Evolutionary conservation across 495 filamentous ascomycete species (phyloP).

Genomic region (Penicillium taxi): DNA sequence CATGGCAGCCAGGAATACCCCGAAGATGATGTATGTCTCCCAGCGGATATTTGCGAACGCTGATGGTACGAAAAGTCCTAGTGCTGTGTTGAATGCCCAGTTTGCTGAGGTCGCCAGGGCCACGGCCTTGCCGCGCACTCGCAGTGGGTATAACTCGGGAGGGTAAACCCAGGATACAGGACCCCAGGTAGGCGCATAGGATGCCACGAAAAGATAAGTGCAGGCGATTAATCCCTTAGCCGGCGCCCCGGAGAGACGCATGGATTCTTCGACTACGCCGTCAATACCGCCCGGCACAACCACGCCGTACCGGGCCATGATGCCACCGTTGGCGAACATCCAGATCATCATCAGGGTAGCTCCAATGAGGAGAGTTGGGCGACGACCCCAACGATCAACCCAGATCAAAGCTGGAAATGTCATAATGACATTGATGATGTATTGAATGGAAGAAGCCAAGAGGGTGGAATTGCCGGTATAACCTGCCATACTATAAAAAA

Average conservation of each 20-base stretch:
- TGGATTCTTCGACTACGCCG: slow-evolving; percentile 24
- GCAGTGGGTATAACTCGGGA: slow-evolving; percentile 51
- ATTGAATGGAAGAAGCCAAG: slow-evolving; percentile 65
- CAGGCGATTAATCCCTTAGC: slow-evolving; percentile 44
- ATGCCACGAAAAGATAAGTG: slow-evolving; percentile 51
- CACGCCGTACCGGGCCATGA: slow-evolving; percentile 48
- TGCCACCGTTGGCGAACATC: slow-evolving; percentile 59
- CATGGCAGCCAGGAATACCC: slow-evolving; percentile 60
- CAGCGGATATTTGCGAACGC: slow-evolving; percentile 63
- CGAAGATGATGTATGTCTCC: slow-evolving; percentile 68
- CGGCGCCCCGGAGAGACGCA: slow-evolving; percentile 11
- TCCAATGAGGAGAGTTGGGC: slow-evolving; percentile 55
- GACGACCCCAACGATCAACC: slow-evolving; percentile 55
- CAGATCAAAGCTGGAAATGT: slow-evolving; percentile 49
- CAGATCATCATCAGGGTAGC: slow-evolving; percentile 60
- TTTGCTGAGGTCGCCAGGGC: slow-evolving; percentile 55
- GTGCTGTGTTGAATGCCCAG: slow-evolving; percentile 70
- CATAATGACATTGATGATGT: slow-evolving; percentile 50
- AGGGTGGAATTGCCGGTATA: slow-evolving; percentile 27
- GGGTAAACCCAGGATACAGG: slow-evolving; percentile 54
- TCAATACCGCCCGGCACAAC: slow-evolving; percentile 42
- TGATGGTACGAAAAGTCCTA: slow-evolving; percentile 64
- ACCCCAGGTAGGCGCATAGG: slow-evolving; percentile 46
- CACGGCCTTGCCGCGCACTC: slow-evolving; percentile 49
- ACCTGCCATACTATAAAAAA: slow-evolving; percentile 23